These are phyloP conservation scores for Phytophthora hibernalis DNA, from an alignment of 352 stramenopile genomes.

Conservation along the genomic window DNA sequence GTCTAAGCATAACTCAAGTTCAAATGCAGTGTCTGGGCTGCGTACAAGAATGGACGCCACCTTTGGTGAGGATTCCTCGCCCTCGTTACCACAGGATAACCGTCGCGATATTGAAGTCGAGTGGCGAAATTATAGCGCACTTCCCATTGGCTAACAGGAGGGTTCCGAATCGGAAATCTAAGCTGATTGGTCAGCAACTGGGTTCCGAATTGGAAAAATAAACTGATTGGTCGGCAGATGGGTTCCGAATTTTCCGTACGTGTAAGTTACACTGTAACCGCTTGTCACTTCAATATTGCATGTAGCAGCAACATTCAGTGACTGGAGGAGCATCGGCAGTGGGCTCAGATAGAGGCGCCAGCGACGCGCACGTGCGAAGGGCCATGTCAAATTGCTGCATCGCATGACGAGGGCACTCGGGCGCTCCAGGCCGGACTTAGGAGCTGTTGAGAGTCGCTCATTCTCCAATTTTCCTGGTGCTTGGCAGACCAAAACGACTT, in stretches of 20 bases:
- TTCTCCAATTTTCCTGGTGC: constrained; percentile 23
- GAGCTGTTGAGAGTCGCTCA: constrained; percentile 25
- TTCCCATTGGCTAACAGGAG: constrained; percentile 15
- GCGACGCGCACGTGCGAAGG: constrained; percentile 17
- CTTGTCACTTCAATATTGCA: constrained; percentile 22
- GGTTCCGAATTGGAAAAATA: constrained; percentile 25
- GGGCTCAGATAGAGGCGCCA: constrained; percentile 22
- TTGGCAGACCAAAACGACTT: constrained; percentile 6
- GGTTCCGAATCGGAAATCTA: constrained; percentile 30
- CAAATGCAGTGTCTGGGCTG: constrained; percentile 1
- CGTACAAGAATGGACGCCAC: constrained; percentile 1
- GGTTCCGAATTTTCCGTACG: constrained; percentile 28
- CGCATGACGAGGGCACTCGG: constrained; percentile 14
- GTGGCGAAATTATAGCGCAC: constrained; percentile 17
- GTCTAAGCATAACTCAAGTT: neutral
- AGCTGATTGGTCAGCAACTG: constrained; percentile 18
- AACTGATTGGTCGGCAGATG: constrained; percentile 18
- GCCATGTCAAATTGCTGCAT: constrained; percentile 25
- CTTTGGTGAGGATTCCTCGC: neutral
- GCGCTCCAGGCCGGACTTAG: neutral
- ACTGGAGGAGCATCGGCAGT: constrained; percentile 3
- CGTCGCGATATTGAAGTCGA: constrained; percentile 28
- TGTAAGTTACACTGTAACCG: no score
- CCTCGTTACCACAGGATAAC: constrained; percentile 8
- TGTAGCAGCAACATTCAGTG: constrained; percentile 7